These are phyloP conservation scores for Ustilago shanxiensis DNA, from an alignment of 1,284 basidiomycete species.

Conservation along the genomic window DNA sequence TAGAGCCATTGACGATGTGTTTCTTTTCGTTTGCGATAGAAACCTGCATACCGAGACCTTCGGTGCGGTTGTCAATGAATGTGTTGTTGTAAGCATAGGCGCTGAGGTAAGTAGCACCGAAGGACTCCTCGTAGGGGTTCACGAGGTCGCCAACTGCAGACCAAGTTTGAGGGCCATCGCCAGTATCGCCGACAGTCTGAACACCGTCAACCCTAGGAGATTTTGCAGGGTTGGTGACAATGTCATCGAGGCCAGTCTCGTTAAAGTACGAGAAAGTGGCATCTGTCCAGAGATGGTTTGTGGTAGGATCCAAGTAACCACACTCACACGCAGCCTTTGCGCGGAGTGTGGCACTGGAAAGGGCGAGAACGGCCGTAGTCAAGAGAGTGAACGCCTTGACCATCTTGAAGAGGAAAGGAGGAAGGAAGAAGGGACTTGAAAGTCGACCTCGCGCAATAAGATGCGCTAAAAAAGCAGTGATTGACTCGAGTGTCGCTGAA, in stretches of 20 bases:
- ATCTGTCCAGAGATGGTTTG: slow-evolving; percentile 61
- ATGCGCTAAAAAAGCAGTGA: not conserved
- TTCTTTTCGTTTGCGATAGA: slow-evolving; percentile 40
- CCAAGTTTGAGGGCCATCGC: slow-evolving; percentile 54
- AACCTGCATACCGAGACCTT: slow-evolving; percentile 56
- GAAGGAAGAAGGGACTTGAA: not conserved
- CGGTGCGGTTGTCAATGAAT: slow-evolving; percentile 43
- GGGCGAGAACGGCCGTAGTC: slow-evolving; percentile 30
- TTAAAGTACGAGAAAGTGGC: slow-evolving; percentile 63
- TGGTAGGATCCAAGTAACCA: slow-evolving; percentile 59
- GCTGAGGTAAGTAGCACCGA: slow-evolving; percentile 51
- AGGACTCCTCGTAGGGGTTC: slow-evolving; percentile 57
- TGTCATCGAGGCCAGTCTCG: slow-evolving; percentile 52
- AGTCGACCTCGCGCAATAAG: slow-evolving; percentile 15
- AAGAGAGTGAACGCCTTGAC: slow-evolving; percentile 26
- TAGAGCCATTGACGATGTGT: slow-evolving; percentile 51
- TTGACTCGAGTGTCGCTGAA: not conserved
- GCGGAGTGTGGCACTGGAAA: slow-evolving; percentile 29
- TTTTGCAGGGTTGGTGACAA: slow-evolving; percentile 45
- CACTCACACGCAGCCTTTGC: slow-evolving; percentile 53
- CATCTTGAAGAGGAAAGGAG: slow-evolving; percentile 14
- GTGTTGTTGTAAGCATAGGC: slow-evolving; percentile 56
- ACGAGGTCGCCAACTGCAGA: slow-evolving; percentile 45
- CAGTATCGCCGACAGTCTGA: slow-evolving; percentile 37
- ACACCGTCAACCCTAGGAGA: slow-evolving; percentile 47